Percentiles rank a stretch among this genome's conserved stretches.
phyloP scores from a whole-genome alignment of 2,329 filamentous ascomycete genomes.

The Diaporthe velutina region DNA sequence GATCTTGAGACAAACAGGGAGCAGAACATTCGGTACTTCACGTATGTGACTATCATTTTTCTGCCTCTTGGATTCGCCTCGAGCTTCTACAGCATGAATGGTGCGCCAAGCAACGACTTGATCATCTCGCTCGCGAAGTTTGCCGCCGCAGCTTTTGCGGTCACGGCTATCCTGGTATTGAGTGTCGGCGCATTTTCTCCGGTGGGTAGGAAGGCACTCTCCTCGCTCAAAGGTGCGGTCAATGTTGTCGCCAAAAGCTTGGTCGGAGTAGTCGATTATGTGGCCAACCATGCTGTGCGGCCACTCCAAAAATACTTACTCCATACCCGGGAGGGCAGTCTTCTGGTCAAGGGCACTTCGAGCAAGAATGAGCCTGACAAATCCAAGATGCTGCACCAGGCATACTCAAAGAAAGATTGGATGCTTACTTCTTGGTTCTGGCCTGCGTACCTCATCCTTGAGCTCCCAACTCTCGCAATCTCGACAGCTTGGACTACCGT shows the following conservation, averaged over 20 bases:
- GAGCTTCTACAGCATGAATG: constrained; percentile 50
- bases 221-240: not conserved
- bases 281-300: not conserved
- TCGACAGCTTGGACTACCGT: not conserved
- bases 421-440: not conserved
- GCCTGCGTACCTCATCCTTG: constrained; percentile 17
- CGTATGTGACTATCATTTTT: constrained; percentile 52
- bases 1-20: constrained; percentile 39
- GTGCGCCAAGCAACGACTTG: constrained; percentile 40
- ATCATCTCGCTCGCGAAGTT: constrained; percentile 41
- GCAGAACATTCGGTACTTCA: constrained; percentile 50
- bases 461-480: not conserved
- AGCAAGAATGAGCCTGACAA: not conserved
- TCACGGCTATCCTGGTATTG: constrained; percentile 8
- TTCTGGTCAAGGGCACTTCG: not conserved
- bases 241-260: too few relatives aligned
- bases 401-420: not conserved
- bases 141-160: constrained; percentile 11
- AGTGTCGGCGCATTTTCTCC: not conserved
- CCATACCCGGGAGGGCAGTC: not conserved
- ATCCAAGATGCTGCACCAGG: not conserved
- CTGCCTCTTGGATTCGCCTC: constrained; percentile 49
- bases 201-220: not conserved
- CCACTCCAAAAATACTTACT: not conserved
- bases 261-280: too few relatives aligned